These are phyloP conservation scores for Zasmidium cellare DNA, from an alignment of 2,329 filamentous ascomycete genomes.

Conservation along the genomic window DNA sequence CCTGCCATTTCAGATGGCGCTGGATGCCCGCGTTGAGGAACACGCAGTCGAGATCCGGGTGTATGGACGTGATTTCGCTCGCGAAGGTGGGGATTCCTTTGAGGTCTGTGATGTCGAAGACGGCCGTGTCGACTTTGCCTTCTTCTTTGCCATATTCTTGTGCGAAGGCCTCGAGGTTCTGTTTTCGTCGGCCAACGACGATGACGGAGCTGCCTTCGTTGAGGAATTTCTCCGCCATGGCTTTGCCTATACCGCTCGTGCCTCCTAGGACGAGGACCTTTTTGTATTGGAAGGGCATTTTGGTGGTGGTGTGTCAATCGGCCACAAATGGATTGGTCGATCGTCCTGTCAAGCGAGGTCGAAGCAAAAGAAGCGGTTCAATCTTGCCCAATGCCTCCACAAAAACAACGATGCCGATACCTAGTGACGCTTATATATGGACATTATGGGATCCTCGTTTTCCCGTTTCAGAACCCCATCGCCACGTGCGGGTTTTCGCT, in stretches of 20 bases:
- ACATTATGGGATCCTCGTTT: too few relatives aligned
- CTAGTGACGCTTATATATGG: too few relatives aligned
- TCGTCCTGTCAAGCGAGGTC: too few relatives aligned
- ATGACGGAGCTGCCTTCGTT: conserved; percentile 50
- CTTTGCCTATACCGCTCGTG: conserved; percentile 51
- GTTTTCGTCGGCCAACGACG: conserved; percentile 52
- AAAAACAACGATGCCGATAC: too few relatives aligned
- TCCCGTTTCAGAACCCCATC: not conserved
- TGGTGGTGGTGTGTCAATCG: too few relatives aligned
- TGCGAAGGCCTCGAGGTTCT: conserved; percentile 52
- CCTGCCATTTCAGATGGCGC: conserved; percentile 49
- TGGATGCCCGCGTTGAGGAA: conserved; percentile 58
- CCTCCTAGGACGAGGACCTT: conserved; percentile 58
- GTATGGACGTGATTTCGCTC: conserved; percentile 41
- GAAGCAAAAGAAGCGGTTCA: too few relatives aligned
- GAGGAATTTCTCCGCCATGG: conserved; percentile 51
- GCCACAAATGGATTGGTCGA: too few relatives aligned
- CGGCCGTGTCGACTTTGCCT: conserved; percentile 48
- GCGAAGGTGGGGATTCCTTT: conserved; percentile 49
- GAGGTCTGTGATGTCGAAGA: conserved; percentile 54
- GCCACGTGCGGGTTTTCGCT: not conserved
- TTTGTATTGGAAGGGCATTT: conserved; percentile 49
- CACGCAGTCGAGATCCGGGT: conserved; percentile 55
- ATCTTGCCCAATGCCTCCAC: too few relatives aligned
- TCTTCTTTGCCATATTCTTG: conserved; percentile 47